Base-by-base conservation (phyloP, 352 stramenopile genomes). In the Aphanomyces invadans region DNA sequence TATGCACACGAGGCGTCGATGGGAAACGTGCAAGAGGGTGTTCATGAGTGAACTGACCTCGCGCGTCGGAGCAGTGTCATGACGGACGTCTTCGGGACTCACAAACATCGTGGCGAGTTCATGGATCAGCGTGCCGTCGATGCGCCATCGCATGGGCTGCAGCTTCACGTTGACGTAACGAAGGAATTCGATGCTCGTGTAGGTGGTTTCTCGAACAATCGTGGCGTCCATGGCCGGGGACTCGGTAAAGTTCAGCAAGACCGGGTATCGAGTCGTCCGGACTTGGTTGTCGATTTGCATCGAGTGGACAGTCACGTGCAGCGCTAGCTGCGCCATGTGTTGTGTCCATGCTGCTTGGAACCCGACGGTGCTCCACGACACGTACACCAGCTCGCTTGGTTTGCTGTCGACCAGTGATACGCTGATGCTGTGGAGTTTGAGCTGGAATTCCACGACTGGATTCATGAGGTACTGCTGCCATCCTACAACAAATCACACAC, bases 271-370 rank as follows among this genome's bases (percentile, higher is more conserved):
- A 5, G 87, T 94, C 46, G 80, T 68, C 33, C 87, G 76, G 38
- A 95, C 73, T 68, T 95, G 85, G 53, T 95, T 94, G 69, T 95
- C 87, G 26, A 95, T 81, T 71, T 95, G 87, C n/a, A 95, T 73
- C 32, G 92, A 85, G 38, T 76, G 74, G 54, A 95, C 76, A 38
- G 60, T 39, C 21, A 29, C 31, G n/a, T 67, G 60, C 12, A 67
- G 12, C 2, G 60, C 39, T 15, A 67, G 28, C 11, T 67, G 60
- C 3, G 26, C 60, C 26, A 36, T 36, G 12, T 57, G 7, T 9
- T 48, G 19, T 2, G 60, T 55, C 29, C 33, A 39, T n/a, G 60
- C 10, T 3, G 63, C 52, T 9, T 53, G 25, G 9, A 69, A 38
- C 4, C 4, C 26, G n/a, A 69, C 48, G 9, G n/a, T 39, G n/a